Base-by-base conservation (phyloP, 805 yeast genomes). In the Schwanniomyces occidentalis region DNA sequence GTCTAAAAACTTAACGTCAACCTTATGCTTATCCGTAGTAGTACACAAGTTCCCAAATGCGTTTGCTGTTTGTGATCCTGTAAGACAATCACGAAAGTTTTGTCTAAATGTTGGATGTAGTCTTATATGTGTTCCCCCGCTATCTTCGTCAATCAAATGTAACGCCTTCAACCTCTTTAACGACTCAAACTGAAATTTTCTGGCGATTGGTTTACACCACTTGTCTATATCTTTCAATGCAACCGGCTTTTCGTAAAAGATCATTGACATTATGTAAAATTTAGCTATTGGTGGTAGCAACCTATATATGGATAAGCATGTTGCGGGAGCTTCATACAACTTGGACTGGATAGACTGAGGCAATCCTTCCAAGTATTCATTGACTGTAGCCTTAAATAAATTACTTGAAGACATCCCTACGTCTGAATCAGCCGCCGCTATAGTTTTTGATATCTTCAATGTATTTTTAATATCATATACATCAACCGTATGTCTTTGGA, bases 281-380 rank as follows among this genome's bases (percentile, higher is more conserved):
- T 91, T 90, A 18, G 97, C 95, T 45, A 93, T 61, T 16, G 90
- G 80, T 0, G 99, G 96, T 12, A 93, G 70, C 40, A 93, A 68
- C 44, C 99, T 72, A 57, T 82, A 90, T n/a, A 93, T 82, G 2
- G 99, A 95, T 30, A 93, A 69, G 56, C 97, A 89, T 37, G 99
- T 87, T 8, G 97, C 96, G 2, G 99, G 96, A 33, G 61, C 58
- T 49, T 79, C 82, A 61, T 85, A 93, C 15, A 93, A 72, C 52
- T 88, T 77, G 15, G 82, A 71, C 48, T 90, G 91, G n/a, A 88
- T 86, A 5, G 84, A 71, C 52, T 84, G 88, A 1, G 98, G 96
- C 5, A 93, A 77, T 13, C 86, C 88, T 54, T 89, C 97, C 41
- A 93, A 69, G 60, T 93, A 89, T 49, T 85, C 95, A 53, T 86